phyloP scores from a whole-genome alignment of 345 rosid species.

The Syzygium grande region DNA sequence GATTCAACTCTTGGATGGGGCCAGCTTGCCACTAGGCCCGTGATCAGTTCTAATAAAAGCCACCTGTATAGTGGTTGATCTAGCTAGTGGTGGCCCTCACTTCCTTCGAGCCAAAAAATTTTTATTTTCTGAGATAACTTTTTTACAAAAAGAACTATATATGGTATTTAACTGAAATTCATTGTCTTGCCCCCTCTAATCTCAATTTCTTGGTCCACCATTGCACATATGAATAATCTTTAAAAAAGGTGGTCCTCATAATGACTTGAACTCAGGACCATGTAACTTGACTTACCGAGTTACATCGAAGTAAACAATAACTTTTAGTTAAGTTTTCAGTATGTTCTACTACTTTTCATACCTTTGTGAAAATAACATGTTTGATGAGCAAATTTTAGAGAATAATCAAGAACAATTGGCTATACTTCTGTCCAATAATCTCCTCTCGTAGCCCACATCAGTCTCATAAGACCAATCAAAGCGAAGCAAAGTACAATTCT shows the following conservation, averaged over 20 bases:
- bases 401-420: not conserved
- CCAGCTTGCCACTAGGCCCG: not conserved
- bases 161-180: not conserved
- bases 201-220: not conserved
- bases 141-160: not conserved
- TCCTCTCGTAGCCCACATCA: not conserved
- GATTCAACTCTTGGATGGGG: not conserved
- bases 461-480: not conserved
- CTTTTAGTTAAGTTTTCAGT: not conserved
- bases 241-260: not conserved
- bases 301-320: not conserved
- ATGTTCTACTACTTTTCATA: not conserved
- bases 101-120: not conserved
- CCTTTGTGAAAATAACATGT: not conserved
- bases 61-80: not conserved
- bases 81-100: not conserved
- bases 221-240: not conserved
- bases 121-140: not conserved
- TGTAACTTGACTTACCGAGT: not conserved
- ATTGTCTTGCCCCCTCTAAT: not conserved
- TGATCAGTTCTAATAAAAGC: not conserved
- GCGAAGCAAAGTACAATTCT: not conserved
- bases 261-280: not conserved
- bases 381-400: not conserved
- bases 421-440: not conserved